phyloP scores from a whole-genome alignment of 2,329 filamentous ascomycete genomes.

The Chrysoporthe austroafricana region DNA sequence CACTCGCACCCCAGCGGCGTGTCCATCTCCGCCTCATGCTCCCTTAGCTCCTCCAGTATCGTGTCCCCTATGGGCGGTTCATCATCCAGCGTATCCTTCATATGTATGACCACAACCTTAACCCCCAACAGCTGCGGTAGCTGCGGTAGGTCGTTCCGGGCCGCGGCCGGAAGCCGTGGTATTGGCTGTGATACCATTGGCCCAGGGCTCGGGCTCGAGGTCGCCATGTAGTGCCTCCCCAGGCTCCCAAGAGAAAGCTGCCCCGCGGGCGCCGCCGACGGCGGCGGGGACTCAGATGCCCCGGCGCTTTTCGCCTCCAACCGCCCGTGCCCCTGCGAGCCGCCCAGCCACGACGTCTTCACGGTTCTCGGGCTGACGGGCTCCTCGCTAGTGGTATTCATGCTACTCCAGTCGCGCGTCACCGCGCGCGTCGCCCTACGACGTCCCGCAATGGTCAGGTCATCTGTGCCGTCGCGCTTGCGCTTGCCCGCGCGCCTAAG shows the following conservation, averaged over 20 bases:
- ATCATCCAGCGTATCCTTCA: conserved; percentile 84
- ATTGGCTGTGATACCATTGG: conserved; percentile 23
- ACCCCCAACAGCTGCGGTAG: conserved; percentile 67
- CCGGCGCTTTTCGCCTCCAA: neutral
- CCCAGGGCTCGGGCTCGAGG: conserved; percentile 20
- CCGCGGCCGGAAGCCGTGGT: neutral
- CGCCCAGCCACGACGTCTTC: conserved; percentile 33
- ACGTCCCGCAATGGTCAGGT: conserved; percentile 30
- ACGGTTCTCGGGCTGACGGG: conserved; percentile 58
- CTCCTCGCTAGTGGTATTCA: conserved; percentile 41
- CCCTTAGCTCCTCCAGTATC: conserved; percentile 71
- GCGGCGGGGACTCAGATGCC: conserved; percentile 4
- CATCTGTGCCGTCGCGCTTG: conserved; percentile 58
- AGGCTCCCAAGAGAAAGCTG: neutral
- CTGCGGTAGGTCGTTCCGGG: conserved; percentile 44
- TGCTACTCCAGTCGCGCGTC: conserved; percentile 31
- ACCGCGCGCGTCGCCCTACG: conserved; percentile 31
- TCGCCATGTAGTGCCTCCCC: neutral
- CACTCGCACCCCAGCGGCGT: conserved; percentile 79
- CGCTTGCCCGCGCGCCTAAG: conserved; percentile 50
- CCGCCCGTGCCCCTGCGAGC: neutral
- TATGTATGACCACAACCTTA: conserved; percentile 85
- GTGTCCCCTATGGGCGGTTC: conserved; percentile 64
- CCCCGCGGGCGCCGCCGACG: neutral
- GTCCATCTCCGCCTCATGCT: conserved; percentile 60